phyloP scores from a whole-genome alignment of 805 yeast genomes.

The Lipomyces mesembrius region DNA sequence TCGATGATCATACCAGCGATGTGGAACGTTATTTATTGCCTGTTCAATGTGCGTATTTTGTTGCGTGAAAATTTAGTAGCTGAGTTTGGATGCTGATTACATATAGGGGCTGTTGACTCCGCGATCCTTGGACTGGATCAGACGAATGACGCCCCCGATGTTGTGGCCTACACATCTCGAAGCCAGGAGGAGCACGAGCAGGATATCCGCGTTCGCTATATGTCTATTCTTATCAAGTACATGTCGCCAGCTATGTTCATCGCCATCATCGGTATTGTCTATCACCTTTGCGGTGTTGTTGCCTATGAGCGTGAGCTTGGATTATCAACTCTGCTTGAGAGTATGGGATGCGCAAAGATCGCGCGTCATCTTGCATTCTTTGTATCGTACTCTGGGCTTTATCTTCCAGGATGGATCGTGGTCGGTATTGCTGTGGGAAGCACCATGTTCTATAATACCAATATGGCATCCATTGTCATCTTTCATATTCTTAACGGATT shows the following conservation, averaged over 20 bases:
- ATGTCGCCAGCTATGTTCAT: slow-evolving; percentile 47
- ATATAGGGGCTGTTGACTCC: slow-evolving; percentile 36
- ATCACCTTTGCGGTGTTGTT: slow-evolving; percentile 46
- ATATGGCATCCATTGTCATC: slow-evolving; percentile 40
- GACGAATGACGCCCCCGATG: slow-evolving; percentile 40
- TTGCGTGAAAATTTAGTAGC: neutral
- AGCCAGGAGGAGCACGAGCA: slow-evolving; percentile 41
- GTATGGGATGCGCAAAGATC: slow-evolving; percentile 44
- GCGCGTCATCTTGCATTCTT: slow-evolving; percentile 43
- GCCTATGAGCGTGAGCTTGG: slow-evolving; percentile 46
- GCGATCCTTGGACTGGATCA: slow-evolving; percentile 42
- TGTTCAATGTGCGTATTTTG: slow-evolving; percentile 44
- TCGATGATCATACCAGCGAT: slow-evolving; percentile 40
- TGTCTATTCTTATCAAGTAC: slow-evolving; percentile 42
- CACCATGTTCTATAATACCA: slow-evolving; percentile 41
- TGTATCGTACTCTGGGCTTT: slow-evolving; percentile 43
- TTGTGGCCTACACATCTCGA: slow-evolving; percentile 44
- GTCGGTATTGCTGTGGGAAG: slow-evolving; percentile 40
- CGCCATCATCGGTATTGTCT: slow-evolving; percentile 47
- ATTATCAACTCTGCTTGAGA: slow-evolving; percentile 42
- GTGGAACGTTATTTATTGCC: slow-evolving; percentile 45
- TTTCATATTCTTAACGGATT: slow-evolving; percentile 45
- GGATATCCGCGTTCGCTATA: slow-evolving; percentile 40
- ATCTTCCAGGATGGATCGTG: slow-evolving; percentile 46
- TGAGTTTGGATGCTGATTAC: slow-evolving; percentile 8